phyloP scores from a whole-genome alignment of 176 grass and related monocot genomes.

The Phoenix roebelenii region DNA sequence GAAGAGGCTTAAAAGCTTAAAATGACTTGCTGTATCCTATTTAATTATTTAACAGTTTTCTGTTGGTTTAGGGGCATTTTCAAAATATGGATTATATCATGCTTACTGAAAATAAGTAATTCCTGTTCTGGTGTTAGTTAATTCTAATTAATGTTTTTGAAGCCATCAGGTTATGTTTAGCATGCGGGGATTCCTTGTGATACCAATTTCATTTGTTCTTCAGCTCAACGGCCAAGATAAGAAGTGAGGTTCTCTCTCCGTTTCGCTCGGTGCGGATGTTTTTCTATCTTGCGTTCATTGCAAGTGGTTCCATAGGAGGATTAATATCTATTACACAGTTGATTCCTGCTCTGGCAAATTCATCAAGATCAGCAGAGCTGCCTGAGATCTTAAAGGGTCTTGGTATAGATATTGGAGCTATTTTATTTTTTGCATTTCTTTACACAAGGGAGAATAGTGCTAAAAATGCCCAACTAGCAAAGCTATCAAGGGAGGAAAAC shows the following conservation, averaged over 20 bases:
- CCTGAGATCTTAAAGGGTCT: conserved; percentile 54
- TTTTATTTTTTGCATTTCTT: conserved; percentile 66
- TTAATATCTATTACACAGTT: conserved; percentile 63
- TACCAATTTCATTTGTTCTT: conserved; percentile 2
- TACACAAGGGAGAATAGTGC: conserved; percentile 72
- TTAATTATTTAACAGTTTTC: no score
- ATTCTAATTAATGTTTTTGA: no score
- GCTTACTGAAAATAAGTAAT: no score
- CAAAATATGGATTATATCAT: no score
- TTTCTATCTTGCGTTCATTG: conserved; percentile 93
- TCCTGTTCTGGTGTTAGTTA: no score
- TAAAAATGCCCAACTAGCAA: conserved; percentile 69
- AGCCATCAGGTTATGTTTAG: no score
- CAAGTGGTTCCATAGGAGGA: conserved; percentile 49
- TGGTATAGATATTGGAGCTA: conserved; percentile 69
- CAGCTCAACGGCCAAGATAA: conserved; percentile 70
- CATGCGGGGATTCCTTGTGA: no score
- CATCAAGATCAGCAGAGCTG: conserved; percentile 24
- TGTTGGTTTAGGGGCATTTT: no score
- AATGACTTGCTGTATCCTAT: no score
- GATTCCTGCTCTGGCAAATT: conserved; percentile 42
- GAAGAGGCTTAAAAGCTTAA: no score
- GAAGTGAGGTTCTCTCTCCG: conserved; percentile 86
- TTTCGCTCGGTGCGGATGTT: conserved; percentile 87
- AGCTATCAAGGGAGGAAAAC: conserved; percentile 71